Percentiles rank a stretch among this genome's conserved stretches.
phyloP scores from a whole-genome alignment of 768 basidiomycete genomes.

The Russula lepida region DNA sequence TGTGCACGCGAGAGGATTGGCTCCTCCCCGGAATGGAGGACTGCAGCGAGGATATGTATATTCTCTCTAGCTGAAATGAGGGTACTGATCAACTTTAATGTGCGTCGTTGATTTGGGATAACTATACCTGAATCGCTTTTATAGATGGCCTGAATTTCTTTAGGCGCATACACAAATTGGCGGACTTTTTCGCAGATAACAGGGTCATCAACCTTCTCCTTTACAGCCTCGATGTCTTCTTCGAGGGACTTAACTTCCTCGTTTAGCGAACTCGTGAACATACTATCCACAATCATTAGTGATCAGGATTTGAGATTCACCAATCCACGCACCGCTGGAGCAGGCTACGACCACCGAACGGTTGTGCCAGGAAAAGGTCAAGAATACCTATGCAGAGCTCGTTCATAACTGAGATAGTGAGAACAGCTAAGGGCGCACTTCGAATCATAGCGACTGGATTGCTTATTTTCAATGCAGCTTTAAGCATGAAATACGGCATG shows the following conservation, averaged over 20 bases:
- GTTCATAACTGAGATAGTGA: neutral
- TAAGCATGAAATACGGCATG: constrained; percentile 98
- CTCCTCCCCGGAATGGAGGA: constrained; percentile 71
- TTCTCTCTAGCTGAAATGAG: constrained; percentile 48
- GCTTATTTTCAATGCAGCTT: constrained; percentile 81
- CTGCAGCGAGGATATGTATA: constrained; percentile 66
- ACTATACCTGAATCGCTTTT: constrained; percentile 68
- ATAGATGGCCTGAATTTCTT: constrained; percentile 79
- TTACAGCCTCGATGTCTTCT: constrained; percentile 82
- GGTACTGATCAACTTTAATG: neutral
- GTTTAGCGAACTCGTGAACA: constrained; percentile 88
- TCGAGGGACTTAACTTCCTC: constrained; percentile 83
- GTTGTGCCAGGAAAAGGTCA: constrained; percentile 93
- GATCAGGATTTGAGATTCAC: neutral
- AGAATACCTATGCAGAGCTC: constrained; percentile 43
- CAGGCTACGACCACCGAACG: constrained; percentile 89
- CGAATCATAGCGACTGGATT: constrained; percentile 97
- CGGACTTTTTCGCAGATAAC: constrained; percentile 82
- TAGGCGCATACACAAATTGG: constrained; percentile 77
- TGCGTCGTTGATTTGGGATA: constrained; percentile 7
- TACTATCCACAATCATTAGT: constrained; percentile 37
- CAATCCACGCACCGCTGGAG: constrained; percentile 60
- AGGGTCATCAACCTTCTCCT: constrained; percentile 83
- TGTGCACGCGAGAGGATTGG: constrained; percentile 71
- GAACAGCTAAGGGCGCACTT: constrained; percentile 35